phyloP scores from a whole-genome alignment of 1,284 basidiomycete species.

The Coniferiporia weirii region DNA sequence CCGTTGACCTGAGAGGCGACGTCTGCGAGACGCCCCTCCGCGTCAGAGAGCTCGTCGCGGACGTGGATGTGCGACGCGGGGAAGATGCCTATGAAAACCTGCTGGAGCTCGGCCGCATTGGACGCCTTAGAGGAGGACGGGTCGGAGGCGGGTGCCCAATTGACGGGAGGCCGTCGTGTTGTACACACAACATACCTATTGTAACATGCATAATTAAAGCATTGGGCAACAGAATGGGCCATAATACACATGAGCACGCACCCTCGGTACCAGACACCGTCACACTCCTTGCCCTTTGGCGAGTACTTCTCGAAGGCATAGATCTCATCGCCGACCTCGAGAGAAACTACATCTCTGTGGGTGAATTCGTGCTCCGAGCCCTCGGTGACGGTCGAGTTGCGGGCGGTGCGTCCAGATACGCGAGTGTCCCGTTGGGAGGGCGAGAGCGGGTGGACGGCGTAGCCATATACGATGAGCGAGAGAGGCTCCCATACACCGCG shows the following conservation, averaged over 20 bases:
- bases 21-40: conserved; percentile 78
- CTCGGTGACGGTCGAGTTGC: conserved; percentile 67
- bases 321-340: conserved; percentile 92
- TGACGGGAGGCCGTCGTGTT: conserved; percentile 61
- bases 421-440: conserved; percentile 70
- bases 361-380: conserved; percentile 60
- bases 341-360: conserved; percentile 70
- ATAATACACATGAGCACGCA: conserved; percentile 35
- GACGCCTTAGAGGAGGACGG: conserved; percentile 45
- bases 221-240: neutral
- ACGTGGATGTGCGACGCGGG: conserved; percentile 88
- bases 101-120: conserved; percentile 67
- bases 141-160: conserved; percentile 54
- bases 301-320: conserved; percentile 93
- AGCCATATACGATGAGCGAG: conserved; percentile 76
- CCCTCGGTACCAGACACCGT: conserved; percentile 87
- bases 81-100: conserved; percentile 95
- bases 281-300: conserved; percentile 64
- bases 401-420: conserved; percentile 48
- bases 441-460: conserved; percentile 73
- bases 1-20: conserved; percentile 45
- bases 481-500: conserved; percentile 72
- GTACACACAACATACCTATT: conserved; percentile 85
- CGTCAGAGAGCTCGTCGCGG: conserved; percentile 85
- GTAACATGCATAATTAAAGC: conserved; percentile 13